A percentile compares a stretch with the other conserved stretches of the same genome.
Conservation (phyloP, 73 alveolate genomes). For the Uronychia binucleata region DNA sequence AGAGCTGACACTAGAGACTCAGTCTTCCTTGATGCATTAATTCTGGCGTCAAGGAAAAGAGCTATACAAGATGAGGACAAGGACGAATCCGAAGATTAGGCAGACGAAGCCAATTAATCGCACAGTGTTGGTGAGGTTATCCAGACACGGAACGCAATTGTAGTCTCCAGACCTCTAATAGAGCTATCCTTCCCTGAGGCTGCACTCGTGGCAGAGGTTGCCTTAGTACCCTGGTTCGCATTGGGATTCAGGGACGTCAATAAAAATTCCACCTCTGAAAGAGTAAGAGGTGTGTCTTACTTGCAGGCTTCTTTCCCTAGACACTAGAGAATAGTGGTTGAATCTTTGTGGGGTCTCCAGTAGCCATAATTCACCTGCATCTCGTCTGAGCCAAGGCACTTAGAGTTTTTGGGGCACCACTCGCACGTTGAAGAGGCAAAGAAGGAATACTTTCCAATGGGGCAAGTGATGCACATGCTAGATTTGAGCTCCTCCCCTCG, state of each 20-base stretch:
- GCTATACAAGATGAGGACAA: conserved; percentile 6
- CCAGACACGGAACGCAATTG: conserved; percentile 3
- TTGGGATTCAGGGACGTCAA: neutral
- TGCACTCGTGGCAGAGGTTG: conserved; percentile 2
- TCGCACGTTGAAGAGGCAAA: conserved; percentile 31
- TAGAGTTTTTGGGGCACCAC: conserved; percentile 46
- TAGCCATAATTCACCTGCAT: conserved; percentile 42
- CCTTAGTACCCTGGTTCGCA: conserved; percentile 23
- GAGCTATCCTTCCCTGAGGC: neutral
- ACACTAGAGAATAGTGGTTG: conserved; percentile 44
- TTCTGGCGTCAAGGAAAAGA: neutral
- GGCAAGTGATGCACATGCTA: conserved; percentile 41
- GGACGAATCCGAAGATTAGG: conserved; percentile 4
- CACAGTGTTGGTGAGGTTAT: neutral
- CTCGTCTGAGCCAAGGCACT: conserved; percentile 62
- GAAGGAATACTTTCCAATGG: conserved; percentile 40
- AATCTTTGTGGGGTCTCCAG: conserved; percentile 53
- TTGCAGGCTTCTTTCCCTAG: conserved; percentile 37
- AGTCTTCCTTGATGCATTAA: neutral
- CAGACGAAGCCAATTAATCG: conserved; percentile 1
- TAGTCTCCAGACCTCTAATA: neutral
- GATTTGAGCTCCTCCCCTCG: conserved; percentile 45
- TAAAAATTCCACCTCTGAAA: neutral
- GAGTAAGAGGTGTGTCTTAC: conserved; percentile 2
- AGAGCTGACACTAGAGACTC: conserved; percentile 31